A percentile compares a stretch with the other conserved stretches of the same genome.
These are phyloP conservation scores for Amniculicola lignicola DNA, from an alignment of 495 filamentous ascomycete genomes.

Conservation along the genomic window DNA sequence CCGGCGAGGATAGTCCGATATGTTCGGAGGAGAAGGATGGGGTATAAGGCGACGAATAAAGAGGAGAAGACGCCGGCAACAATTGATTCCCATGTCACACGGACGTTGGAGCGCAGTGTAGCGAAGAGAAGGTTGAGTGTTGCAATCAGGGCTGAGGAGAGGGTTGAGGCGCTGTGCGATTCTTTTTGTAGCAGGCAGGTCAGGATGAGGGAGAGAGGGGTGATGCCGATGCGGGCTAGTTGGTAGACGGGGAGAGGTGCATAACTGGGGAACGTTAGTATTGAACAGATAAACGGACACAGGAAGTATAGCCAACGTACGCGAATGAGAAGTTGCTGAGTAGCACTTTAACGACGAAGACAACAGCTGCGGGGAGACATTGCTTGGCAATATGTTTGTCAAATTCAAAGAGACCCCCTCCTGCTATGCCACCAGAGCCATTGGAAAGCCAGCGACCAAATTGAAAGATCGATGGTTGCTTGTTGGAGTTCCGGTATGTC, in stretches of 20 bases:
- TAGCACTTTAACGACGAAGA: conserved; percentile 49
- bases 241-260: conserved; percentile 50
- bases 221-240: conserved; percentile 47
- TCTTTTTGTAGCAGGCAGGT: conserved; percentile 45
- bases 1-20: conserved; percentile 42
- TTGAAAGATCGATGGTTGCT: conserved; percentile 19
- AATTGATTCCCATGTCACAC: conserved; percentile 50
- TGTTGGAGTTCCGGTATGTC: conserved; percentile 16
- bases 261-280: conserved; percentile 39
- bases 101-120: conserved; percentile 40
- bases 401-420: conserved; percentile 52
- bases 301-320: conserved; percentile 32
- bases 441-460: conserved; percentile 31
- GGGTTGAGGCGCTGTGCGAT: conserved; percentile 46
- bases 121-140: conserved; percentile 50
- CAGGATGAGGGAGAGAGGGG: conserved; percentile 47
- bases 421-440: conserved; percentile 51
- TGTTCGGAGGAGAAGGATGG: conserved; percentile 48
- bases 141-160: conserved; percentile 51
- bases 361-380: conserved; percentile 46
- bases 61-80: conserved; percentile 52
- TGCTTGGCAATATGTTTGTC: conserved; percentile 43
- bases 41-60: conserved; percentile 50
- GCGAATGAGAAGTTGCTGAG: conserved; percentile 53
- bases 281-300: neutral